Conservation (phyloP, 306 rosid species). For the Carpinus fangiana region DNA sequence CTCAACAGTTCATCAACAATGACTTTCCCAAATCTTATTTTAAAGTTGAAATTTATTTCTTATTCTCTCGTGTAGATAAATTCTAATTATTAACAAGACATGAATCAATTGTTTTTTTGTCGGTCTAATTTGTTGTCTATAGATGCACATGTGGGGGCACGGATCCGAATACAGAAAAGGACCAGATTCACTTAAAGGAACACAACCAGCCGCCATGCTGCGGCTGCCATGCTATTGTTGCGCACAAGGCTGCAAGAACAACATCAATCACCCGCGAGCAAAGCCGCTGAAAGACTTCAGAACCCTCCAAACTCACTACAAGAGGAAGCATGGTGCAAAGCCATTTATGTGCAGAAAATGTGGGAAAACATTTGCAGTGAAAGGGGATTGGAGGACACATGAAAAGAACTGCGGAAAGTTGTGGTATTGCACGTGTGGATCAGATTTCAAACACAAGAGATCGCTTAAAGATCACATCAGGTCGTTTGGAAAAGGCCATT, state of each 20-base stretch:
- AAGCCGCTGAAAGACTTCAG: conserved; percentile 93
- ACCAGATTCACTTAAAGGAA: conserved; percentile 78
- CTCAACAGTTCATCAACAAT: background rate
- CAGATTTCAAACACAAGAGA: conserved; percentile 90
- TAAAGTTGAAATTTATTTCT: background rate
- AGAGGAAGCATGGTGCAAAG: conserved; percentile 86
- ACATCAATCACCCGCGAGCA: conserved; percentile 88
- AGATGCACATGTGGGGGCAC: conserved; percentile 99
- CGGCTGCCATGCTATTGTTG: conserved; percentile 94
- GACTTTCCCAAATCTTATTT: background rate
- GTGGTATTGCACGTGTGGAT: conserved; percentile 96
- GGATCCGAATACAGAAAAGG: conserved; percentile 94
- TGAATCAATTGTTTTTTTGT: background rate
- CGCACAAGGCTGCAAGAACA: conserved; percentile 93
- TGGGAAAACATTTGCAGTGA: conserved; percentile 80
- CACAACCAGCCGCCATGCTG: conserved; percentile 96
- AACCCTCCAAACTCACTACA: conserved; percentile 95
- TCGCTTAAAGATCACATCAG: conserved; percentile 87
- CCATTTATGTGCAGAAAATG: conserved; percentile 86
- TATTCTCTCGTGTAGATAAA: background rate
- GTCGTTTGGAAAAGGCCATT: conserved; percentile 81
- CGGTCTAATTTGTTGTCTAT: background rate
- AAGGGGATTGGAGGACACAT: conserved; percentile 98
- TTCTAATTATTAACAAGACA: no score
- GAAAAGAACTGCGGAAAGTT: conserved; percentile 96